Evolutionary conservation across 805 yeast genomes (phyloP).

Genomic region (Torulaspora indica): DNA sequence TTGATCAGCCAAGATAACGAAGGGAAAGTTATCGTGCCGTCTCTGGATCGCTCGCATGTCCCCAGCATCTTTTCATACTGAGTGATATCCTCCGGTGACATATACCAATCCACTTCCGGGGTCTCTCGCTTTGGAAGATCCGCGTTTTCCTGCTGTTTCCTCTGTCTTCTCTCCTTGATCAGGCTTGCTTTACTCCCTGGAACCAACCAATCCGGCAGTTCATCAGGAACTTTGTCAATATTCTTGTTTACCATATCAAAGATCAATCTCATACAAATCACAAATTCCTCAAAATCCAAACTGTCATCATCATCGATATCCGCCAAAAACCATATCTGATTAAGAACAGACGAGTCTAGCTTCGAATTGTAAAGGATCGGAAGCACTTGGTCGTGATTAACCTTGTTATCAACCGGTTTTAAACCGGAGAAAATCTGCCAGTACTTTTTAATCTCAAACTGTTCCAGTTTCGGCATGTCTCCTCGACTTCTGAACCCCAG

Average conservation of each 20-base stretch:
- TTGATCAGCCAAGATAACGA: constrained; percentile 61
- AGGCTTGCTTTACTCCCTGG: constrained; percentile 86
- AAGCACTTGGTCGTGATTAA: constrained; percentile 79
- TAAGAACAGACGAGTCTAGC: constrained; percentile 68
- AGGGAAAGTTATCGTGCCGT: constrained; percentile 78
- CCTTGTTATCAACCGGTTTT: constrained; percentile 71
- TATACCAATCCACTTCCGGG: constrained; percentile 83
- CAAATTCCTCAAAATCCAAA: constrained; percentile 95
- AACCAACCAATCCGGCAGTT: constrained; percentile 85
- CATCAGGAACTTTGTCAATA: constrained; percentile 54
- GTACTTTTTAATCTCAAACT: constrained; percentile 93
- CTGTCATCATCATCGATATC: constrained; percentile 91
- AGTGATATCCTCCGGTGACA: constrained; percentile 78
- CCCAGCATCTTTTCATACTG: constrained; percentile 76
- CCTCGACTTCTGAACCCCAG: neutral
- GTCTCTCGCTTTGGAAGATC: constrained; percentile 22
- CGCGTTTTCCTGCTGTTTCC: constrained; percentile 36
- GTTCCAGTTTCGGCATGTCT: constrained; percentile 65
- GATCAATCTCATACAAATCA: constrained; percentile 92
- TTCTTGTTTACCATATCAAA: constrained; percentile 85
- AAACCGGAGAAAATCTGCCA: constrained; percentile 96
- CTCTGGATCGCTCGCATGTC: constrained; percentile 49
- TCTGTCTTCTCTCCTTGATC: constrained; percentile 75
- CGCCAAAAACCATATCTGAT: constrained; percentile 83
- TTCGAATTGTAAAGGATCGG: constrained; percentile 87